Evolutionary conservation across 2,329 filamentous ascomycete species (phyloP).

Genomic region (Aspergillus uvarum): DNA sequence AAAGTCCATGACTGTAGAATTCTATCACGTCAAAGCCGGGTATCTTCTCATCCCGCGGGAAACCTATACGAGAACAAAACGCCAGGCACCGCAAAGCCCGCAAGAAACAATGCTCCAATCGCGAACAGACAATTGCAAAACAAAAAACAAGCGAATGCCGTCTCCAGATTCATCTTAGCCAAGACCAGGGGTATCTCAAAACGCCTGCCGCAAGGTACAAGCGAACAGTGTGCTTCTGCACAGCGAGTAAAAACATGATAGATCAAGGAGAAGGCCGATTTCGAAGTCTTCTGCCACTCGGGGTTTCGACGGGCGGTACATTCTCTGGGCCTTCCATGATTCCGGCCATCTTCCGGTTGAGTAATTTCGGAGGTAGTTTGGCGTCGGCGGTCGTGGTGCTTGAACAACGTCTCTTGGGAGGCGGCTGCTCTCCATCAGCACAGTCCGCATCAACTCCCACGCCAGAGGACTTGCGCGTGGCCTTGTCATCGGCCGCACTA

Average conservation of each 20-base stretch:
- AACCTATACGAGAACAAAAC: background rate
- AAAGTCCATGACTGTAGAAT: background rate
- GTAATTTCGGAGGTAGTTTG: slow-evolving; percentile 46
- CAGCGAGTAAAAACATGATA: slow-evolving; percentile 7
- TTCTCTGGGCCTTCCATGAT: slow-evolving; percentile 50
- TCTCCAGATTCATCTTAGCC: background rate
- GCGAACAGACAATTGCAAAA: background rate
- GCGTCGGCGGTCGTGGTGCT: slow-evolving; percentile 31
- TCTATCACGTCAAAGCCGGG: background rate
- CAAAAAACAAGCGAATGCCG: background rate
- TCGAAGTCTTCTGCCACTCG: slow-evolving; percentile 32
- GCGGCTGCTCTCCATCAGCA: slow-evolving; percentile 26
- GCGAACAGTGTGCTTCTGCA: background rate
- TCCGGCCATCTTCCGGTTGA: slow-evolving; percentile 40
- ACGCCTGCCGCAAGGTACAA: background rate
- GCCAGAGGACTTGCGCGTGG: slow-evolving; percentile 12
- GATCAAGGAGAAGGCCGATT: slow-evolving; percentile 29
- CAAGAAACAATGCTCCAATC: background rate
- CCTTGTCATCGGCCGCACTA: slow-evolving; percentile 20
- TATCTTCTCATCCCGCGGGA: background rate
- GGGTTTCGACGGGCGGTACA: slow-evolving; percentile 29
- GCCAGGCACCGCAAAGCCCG: background rate
- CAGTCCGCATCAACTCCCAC: slow-evolving; percentile 11
- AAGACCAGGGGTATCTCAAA: slow-evolving; percentile 8
- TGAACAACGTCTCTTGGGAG: slow-evolving; percentile 32